Base-by-base conservation (phyloP, 192 early-diverging fungal genomes). In the Cetraspora pellucida region DNA sequence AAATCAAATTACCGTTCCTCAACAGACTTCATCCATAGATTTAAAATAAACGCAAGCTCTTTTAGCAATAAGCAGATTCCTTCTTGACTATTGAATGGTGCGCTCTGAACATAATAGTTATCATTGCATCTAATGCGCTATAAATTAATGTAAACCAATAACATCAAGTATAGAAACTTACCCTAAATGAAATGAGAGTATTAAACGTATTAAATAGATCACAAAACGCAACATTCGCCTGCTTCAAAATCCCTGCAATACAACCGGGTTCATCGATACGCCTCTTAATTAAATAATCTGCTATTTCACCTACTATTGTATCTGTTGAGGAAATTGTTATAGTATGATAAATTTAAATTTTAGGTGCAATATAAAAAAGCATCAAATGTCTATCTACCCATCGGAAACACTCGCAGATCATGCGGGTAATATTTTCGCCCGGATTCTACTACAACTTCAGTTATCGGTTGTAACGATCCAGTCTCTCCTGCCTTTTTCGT, bases 361-460 rank as follows among this genome's bases (percentile, higher is more conserved):
- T 63, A 14, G 14, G 50, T 14, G 14, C 4, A 19, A 54, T 19
- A 14, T 0, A 54, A 54, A n/a, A 54, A 54, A 54, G 0, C 10
- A 28, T 28, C 3, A 25, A 63, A 63, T 31, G 9, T 10, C 10
- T 25, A 43, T 19, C 19, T 44, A 65, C 63, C 17, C n/a, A 65
- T n/a, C 10, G 63, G 63, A 9, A 65, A 44, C 31, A 65, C 37
- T 2, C 63, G 63, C 5, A 16, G 8, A n/a, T 65, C 63, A 43
- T 37, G 28, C 1, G 63, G 63, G n/a, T 65, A 65, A 65, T 44
- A 65, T 43, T 65, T 65, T 65, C 30, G 63, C 5, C 30, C 63
- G 10, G 30, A n/a, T 14, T 44, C 37, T 65, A 65, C 2, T n/a
- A 65, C 19, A 21, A 28, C n/a, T 43, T 65, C 63, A 8, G 30